Conservation (phyloP, 1,139 yeast genomes). For the Lodderomyces theae region DNA sequence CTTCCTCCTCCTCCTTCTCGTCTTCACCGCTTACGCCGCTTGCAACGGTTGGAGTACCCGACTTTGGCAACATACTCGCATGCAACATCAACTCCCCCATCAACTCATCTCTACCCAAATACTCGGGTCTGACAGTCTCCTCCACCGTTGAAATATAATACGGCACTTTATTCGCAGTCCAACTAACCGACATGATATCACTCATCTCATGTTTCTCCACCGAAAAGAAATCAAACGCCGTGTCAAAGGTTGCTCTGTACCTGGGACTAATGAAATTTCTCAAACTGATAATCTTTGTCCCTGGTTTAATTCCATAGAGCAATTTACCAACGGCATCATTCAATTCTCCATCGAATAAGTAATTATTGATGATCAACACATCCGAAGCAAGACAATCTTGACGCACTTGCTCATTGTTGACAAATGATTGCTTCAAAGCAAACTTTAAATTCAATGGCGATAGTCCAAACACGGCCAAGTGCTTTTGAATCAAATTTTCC, state of each 20-base stretch:
- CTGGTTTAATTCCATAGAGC: constrained; percentile 62
- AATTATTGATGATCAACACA: constrained; percentile 77
- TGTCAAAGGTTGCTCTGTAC: constrained; percentile 54
- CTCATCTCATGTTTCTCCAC: constrained; percentile 68
- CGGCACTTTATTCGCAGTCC: constrained; percentile 86
- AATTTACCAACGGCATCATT: constrained; percentile 68
- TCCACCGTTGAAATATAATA: constrained; percentile 77
- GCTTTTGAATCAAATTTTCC: constrained; percentile 51
- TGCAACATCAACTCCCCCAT: constrained; percentile 1
- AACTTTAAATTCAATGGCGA: constrained; percentile 54
- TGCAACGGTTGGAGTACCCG: constrained; percentile 5
- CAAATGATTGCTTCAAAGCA: constrained; percentile 69
- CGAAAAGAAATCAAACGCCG: constrained; percentile 58
- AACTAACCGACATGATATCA: constrained; percentile 69
- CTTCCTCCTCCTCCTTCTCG: neutral
- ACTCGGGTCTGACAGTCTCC: constrained; percentile 32
- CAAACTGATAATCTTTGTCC: constrained; percentile 75
- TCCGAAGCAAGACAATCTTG: constrained; percentile 59
- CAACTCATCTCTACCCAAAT: constrained; percentile 17
- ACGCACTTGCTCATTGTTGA: constrained; percentile 56
- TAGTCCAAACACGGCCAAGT: constrained; percentile 65
- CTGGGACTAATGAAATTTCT: constrained; percentile 67
- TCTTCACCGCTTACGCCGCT: neutral
- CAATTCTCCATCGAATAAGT: constrained; percentile 71
- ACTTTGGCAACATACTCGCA: constrained; percentile 5